Evolutionary conservation across 345 rosid genomes (phyloP), one percentile per base, ranked within the genome.

Genomic region (Lepidium aucheri): DNA sequence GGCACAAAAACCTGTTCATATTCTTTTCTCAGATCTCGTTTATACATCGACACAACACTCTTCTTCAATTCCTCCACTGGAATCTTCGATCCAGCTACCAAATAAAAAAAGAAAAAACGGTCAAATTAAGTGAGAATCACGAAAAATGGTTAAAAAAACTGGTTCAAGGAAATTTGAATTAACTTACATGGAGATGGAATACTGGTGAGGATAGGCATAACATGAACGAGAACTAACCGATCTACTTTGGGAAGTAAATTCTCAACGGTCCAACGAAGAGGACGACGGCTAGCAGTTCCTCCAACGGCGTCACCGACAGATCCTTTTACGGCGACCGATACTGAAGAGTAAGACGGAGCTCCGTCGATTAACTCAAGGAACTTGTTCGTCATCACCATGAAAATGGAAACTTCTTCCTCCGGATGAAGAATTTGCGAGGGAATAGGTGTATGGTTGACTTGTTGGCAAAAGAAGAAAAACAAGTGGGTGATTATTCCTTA

Each of bases 231-330:
- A 74, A 83, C 63, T 60, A 92, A 75, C n/a, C 84, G 84, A 34
- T 80, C 79, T 43, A 85, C 79, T 59, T 51, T 36, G 1, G 83
- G 76, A 45, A 76, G 41, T 63, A 86, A 74, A 46, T 83, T 82
- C 65, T 89, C 84, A 16, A 71, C 78, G 4, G 91, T 86, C 98
- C 95, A 92, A 6, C 83, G 85, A 73, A 86, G 83, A 49, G 95
- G 91, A 18, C 96, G 89, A 36, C 78, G 76, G 76, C 93, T 92
- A 65, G 85, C 88, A 16, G 68, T 74, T 39, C 92, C 88, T 43
- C 84, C 80, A 3, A 62, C 73, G 38, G 68, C 62, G 44, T 77
- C 74, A 20, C 81, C 79, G 4, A 47, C 53, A 8, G 79, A 77
- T 40, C 87, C 88, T 63, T 84, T 89, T 16, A 92, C 88, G 34